Conservation (phyloP, 164 flowering plant genomes). For the Piper betle region DNA sequence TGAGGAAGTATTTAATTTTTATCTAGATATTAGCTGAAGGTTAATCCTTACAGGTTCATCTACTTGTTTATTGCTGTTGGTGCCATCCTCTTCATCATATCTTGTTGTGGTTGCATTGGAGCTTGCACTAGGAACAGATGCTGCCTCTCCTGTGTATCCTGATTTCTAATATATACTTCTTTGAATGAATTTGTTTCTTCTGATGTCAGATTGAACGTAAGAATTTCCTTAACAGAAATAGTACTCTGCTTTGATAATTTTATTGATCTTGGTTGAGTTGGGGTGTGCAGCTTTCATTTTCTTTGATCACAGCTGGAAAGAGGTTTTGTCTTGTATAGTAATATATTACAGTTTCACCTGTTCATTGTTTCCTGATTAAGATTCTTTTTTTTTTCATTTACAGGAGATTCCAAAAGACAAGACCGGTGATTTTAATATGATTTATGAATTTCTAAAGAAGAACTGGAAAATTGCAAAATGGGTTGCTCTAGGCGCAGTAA, state of each 20-base stretch:
- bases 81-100: constrained; percentile 58
- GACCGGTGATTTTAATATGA: constrained; percentile 74
- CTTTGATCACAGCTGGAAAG: constrained; percentile 85
- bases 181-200: background rate
- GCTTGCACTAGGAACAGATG: constrained; percentile 59
- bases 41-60: constrained; percentile 63
- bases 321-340: constrained; percentile 14
- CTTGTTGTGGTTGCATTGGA: constrained; percentile 87
- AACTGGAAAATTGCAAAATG: constrained; percentile 76
- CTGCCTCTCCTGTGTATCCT: constrained; percentile 93
- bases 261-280: constrained; percentile 67
- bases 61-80: constrained; percentile 74
- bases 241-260: constrained; percentile 58
- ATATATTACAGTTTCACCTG: background rate
- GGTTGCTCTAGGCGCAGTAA: constrained; percentile 82
- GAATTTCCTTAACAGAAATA: constrained; percentile 8
- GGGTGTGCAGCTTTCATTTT: constrained; percentile 84
- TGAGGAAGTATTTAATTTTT: background rate
- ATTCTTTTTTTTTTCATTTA: background rate
- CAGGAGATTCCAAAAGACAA: constrained; percentile 79
- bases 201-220: background rate
- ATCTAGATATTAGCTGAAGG: background rate
- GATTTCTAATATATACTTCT: background rate
- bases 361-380: background rate
- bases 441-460: constrained; percentile 54